Conservation (phyloP, 352 stramenopile genomes). For the Halophytophthora polymorphica region DNA sequence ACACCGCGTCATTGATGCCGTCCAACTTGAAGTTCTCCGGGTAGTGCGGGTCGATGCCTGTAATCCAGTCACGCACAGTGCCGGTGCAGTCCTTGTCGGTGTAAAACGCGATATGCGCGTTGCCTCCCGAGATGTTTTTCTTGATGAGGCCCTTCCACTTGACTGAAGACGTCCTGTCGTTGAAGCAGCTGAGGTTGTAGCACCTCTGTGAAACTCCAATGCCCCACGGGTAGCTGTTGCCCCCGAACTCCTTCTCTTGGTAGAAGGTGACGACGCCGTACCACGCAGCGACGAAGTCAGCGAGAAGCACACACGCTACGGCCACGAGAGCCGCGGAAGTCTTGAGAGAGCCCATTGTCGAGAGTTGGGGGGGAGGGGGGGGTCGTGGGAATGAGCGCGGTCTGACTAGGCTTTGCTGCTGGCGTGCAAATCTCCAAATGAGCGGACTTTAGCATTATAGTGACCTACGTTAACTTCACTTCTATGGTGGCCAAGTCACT, state of each 20-base stretch:
- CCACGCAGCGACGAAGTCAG: constrained; percentile 12
- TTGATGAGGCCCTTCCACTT: neutral
- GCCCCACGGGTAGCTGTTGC: constrained; percentile 4
- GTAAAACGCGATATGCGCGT: constrained; percentile 25
- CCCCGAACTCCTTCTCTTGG: constrained; percentile 1
- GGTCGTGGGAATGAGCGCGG: too few relatives aligned
- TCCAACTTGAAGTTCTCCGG: constrained; percentile 22
- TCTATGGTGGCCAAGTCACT: too few relatives aligned
- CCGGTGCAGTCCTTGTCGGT: constrained; percentile 21
- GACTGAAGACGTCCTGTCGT: constrained; percentile 5
- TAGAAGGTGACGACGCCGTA: constrained; percentile 20
- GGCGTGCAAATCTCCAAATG: neutral
- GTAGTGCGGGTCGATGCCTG: constrained; percentile 9
- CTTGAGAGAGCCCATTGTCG: neutral
- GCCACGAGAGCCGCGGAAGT: neutral
- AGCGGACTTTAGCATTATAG: too few relatives aligned
- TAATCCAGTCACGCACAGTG: constrained; percentile 9
- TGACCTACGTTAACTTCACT: too few relatives aligned
- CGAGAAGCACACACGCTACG: neutral
- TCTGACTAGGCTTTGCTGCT: too few relatives aligned
- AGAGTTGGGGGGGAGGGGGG: neutral
- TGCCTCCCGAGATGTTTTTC: neutral
- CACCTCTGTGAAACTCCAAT: neutral
- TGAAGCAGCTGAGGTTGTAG: constrained; percentile 14
- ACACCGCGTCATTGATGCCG: constrained; percentile 23